A percentile compares a stretch with the other conserved stretches of the same genome.
phyloP scores from a whole-genome alignment of 208 protist genomes.

The Leptomonas seymouri region DNA sequence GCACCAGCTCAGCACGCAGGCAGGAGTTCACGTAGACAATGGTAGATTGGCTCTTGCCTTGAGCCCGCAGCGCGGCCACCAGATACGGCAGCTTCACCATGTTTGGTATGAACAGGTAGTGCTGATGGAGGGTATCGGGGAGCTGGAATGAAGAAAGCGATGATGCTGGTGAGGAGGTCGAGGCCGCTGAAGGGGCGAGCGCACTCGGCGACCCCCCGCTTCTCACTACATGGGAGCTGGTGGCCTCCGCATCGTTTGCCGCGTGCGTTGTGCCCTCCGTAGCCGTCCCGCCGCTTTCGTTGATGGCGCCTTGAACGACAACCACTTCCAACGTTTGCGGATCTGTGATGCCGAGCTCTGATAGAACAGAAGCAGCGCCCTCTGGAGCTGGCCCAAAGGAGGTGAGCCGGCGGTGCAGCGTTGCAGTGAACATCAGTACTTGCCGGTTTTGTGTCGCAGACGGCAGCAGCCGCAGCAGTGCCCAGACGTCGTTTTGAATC shows the following conservation, averaged over 20 bases:
- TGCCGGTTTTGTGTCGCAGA: constrained; percentile 42
- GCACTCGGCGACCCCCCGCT: background rate
- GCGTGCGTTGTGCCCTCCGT: background rate
- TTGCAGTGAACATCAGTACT: constrained; percentile 80
- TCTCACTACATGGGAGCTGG: background rate
- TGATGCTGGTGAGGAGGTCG: background rate
- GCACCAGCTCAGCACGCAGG: constrained; percentile 83
- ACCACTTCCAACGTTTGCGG: constrained; percentile 30
- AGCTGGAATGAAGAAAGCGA: constrained; percentile 30
- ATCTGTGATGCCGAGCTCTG: constrained; percentile 47
- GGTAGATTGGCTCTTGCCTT: constrained; percentile 66
- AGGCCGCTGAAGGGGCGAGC: background rate
- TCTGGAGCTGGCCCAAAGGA: background rate
- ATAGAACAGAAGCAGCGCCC: constrained; percentile 22
- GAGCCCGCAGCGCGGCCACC: constrained; percentile 59
- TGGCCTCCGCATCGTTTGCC: background rate
- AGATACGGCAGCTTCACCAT: constrained; percentile 88
- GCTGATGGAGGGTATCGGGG: constrained; percentile 52
- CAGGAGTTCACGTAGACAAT: constrained; percentile 91
- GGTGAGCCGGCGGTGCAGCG: constrained; percentile 67
- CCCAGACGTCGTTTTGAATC: constrained; percentile 55
- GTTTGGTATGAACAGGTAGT: constrained; percentile 81
- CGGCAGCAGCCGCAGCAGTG: constrained; percentile 46
- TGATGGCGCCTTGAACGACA: constrained; percentile 18
- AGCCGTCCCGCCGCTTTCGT: constrained; percentile 5